Evolutionary conservation across 2,329 filamentous ascomycete species (phyloP).

Genomic region (Colletotrichum shisoi): DNA sequence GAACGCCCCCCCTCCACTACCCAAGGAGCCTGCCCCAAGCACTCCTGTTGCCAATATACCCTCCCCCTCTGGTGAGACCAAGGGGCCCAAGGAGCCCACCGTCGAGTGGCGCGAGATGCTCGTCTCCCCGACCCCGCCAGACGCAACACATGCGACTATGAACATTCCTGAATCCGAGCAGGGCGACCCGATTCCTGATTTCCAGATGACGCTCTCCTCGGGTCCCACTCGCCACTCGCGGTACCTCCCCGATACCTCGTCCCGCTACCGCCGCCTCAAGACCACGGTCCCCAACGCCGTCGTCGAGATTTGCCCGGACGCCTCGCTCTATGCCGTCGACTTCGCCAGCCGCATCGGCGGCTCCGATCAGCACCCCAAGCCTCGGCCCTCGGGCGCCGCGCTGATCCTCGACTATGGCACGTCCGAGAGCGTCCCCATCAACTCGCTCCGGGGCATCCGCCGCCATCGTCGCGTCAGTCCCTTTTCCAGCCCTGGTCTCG

Average conservation of each 20-base stretch:
- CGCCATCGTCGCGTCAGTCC: constrained; percentile 79
- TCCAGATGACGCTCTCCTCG: constrained; percentile 82
- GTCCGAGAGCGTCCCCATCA: constrained; percentile 76
- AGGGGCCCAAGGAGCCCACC: constrained; percentile 48
- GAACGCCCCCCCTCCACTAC: constrained; percentile 45
- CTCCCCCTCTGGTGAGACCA: constrained; percentile 54
- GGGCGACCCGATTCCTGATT: constrained; percentile 73
- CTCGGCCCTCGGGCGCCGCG: constrained; percentile 78
- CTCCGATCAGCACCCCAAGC: constrained; percentile 61
- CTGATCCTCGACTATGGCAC: constrained; percentile 97
- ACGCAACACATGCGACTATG: constrained; percentile 62
- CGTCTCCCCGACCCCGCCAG: constrained; percentile 71
- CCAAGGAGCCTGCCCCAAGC: constrained; percentile 17
- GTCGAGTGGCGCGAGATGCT: constrained; percentile 84
- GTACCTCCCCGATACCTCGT: constrained; percentile 82
- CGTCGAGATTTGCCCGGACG: constrained; percentile 91
- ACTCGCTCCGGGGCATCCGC: constrained; percentile 89
- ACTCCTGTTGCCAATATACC: constrained; percentile 48
- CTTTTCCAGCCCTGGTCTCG: constrained; percentile 79
- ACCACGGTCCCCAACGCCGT: constrained; percentile 68
- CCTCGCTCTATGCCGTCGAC: constrained; percentile 78
- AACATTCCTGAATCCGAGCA: constrained; percentile 61
- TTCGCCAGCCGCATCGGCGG: constrained; percentile 88
- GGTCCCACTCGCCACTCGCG: constrained; percentile 80
- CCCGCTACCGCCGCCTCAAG: constrained; percentile 80